Conservation (phyloP, 75 land plant genomes). For the Selaginella moellendorffii region DNA sequence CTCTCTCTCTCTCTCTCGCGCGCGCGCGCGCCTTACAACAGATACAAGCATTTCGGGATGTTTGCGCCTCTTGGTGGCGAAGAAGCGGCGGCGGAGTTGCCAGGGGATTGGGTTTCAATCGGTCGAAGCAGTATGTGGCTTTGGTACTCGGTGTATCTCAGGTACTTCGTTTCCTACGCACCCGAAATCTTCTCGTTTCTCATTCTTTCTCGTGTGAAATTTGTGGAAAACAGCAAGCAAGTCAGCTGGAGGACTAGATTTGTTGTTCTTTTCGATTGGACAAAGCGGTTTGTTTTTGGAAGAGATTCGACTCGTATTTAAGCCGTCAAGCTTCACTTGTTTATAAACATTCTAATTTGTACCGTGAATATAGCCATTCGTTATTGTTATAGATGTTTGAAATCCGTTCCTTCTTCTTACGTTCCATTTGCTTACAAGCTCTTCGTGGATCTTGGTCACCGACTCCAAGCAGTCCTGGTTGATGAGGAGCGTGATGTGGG, state of each 20-base stretch:
- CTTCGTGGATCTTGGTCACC: too few species aligned
- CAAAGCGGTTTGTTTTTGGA: slow-evolving; percentile 16
- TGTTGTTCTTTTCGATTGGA: slow-evolving; percentile 20
- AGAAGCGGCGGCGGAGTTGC: slow-evolving; percentile 17
- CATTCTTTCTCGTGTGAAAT: background rate
- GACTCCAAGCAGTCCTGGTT: too few species aligned
- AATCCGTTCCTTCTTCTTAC: too few species aligned
- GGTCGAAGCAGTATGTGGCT: slow-evolving; percentile 25
- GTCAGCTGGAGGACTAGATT: slow-evolving; percentile 23
- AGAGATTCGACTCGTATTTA: slow-evolving; percentile 17
- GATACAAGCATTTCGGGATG: slow-evolving; percentile 20
- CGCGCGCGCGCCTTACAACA: background rate
- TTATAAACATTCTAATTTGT: too few species aligned
- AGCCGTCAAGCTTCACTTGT: too few species aligned
- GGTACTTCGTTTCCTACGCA: background rate
- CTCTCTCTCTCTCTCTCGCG: background rate
- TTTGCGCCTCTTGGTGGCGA: slow-evolving; percentile 23
- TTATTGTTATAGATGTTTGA: too few species aligned
- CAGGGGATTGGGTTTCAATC: slow-evolving; percentile 24
- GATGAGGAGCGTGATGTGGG: too few species aligned
- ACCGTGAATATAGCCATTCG: too few species aligned
- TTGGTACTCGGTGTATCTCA: slow-evolving; percentile 22
- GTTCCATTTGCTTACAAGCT: too few species aligned
- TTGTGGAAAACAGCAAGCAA: slow-evolving; percentile 15
- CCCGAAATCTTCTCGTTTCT: too few species aligned